Conservation (phyloP, 2,329 filamentous ascomycete genomes). For the Ascochyta clinopodiicola region DNA sequence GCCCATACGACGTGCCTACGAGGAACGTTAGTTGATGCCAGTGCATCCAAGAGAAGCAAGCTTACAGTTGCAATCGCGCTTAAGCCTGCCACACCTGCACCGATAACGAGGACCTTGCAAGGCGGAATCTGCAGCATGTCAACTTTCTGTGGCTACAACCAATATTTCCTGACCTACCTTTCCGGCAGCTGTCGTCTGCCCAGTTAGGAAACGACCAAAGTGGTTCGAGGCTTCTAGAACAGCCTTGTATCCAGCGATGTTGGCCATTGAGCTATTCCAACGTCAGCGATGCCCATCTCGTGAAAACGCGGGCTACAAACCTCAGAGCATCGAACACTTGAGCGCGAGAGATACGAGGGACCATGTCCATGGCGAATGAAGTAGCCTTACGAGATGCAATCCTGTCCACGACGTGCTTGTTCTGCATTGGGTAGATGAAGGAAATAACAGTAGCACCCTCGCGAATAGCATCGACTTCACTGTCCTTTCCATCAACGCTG, state of each 20-base stretch:
- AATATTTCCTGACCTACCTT: conserved; percentile 33
- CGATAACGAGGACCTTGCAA: conserved; percentile 88
- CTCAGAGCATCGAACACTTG: conserved; percentile 84
- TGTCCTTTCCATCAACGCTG: conserved; percentile 61
- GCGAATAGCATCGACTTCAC: conserved; percentile 72
- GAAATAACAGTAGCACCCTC: conserved; percentile 78
- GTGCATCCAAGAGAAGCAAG: conserved; percentile 22
- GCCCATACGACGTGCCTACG: conserved; percentile 76
- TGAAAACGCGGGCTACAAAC: conserved; percentile 8
- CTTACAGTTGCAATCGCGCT: conserved; percentile 81
- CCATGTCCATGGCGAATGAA: conserved; percentile 89
- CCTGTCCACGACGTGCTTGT: conserved; percentile 75
- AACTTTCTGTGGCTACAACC: background rate
- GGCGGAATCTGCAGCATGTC: conserved; percentile 73
- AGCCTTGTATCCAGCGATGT: conserved; percentile 92
- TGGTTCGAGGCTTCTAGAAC: conserved; percentile 88
- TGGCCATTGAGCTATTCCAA: conserved; percentile 80
- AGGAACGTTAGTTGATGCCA: background rate
- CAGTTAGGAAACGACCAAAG: conserved; percentile 86
- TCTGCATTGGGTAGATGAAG: conserved; percentile 83
- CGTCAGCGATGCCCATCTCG: conserved; percentile 12
- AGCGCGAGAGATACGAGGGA: conserved; percentile 86
- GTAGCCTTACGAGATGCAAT: conserved; percentile 75
- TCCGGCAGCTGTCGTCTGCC: conserved; percentile 88
- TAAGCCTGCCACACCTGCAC: conserved; percentile 85